Conservation (phyloP, 2,329 filamentous ascomycete genomes). For the Phialocephala sp. region DNA sequence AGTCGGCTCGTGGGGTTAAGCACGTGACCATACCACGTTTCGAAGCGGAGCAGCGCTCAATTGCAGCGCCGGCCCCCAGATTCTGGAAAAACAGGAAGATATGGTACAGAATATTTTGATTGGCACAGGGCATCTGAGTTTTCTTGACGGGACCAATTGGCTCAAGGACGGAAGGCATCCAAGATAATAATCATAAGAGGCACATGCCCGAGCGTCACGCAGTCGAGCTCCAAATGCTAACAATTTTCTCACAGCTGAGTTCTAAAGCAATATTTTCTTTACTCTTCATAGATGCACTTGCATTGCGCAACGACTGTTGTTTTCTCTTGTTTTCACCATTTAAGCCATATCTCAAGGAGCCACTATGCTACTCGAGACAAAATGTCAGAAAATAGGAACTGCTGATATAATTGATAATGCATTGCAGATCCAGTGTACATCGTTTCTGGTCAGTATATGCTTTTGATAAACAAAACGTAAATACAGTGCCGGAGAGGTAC, state of each 20-base stretch:
- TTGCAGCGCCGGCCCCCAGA: not conserved
- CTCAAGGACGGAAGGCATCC: not conserved
- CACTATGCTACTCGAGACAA: too few species aligned
- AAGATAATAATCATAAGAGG: too few species aligned
- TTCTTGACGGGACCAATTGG: not conserved
- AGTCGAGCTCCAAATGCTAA: not conserved
- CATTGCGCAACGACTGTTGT: not conserved
- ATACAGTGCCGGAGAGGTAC: too few species aligned
- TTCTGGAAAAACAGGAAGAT: not conserved
- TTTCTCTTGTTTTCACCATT: not conserved
- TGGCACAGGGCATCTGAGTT: not conserved
- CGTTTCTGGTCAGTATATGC: too few species aligned
- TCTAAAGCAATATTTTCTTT: not conserved
- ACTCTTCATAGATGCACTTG: not conserved
- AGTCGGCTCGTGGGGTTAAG: not conserved
- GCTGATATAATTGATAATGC: not conserved
- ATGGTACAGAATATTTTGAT: not conserved
- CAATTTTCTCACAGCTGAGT: not conserved
- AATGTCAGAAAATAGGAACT: too few species aligned
- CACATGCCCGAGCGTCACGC: too few species aligned
- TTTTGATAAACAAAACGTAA: too few species aligned
- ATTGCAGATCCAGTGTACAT: not conserved
- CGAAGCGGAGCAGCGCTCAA: not conserved
- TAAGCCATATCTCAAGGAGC: not conserved
- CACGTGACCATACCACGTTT: not conserved